Base-by-base conservation (phyloP, 2,329 filamentous ascomycete species). In the Macrophomina phaseolina region DNA sequence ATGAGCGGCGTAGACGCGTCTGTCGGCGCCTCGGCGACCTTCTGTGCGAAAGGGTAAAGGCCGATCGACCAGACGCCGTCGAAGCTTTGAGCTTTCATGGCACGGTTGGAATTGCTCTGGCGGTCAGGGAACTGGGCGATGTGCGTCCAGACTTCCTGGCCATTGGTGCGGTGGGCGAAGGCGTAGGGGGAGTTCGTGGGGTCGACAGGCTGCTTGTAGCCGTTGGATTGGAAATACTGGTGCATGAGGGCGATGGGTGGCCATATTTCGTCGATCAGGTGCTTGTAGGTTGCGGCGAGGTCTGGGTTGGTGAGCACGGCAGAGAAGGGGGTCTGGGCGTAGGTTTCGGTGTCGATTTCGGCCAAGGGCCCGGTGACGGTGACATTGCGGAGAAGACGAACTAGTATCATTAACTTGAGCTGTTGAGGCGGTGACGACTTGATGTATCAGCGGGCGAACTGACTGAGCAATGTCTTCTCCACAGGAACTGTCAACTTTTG, bases 1-100 rank as follows among this genome's bases (percentile, higher is more conserved):
- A 81, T 74, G 40, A 82, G 34, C 36, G 67, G 45, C 2, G 51
- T 51, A 1, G 64, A 40, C 6, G 49, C 51, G 30, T 40, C 23
- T 32, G 53, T 38, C 38, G 38, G 23, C 18, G 46, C 9, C 12
- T 62, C 42, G 16, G 40, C 40, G 9, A 64, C 18, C 18, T 32
- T 56, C 40, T 64, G n/a, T 9, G 52, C 62, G 28, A 52, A 64
- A 8, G 62, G 62, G 34, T 64, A 64, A 23, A 64, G 36, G 16
- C 36, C 62, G 12, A 64, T n/a, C 18, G 62, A 53, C 62, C 62
- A 64, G n/a, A 45, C n/a, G 18, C 30, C 28, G 30, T 52, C 62
- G 49, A 56, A 52, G 12, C 36, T 42, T 14, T 42, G 62, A 11
- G 48, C 62, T 12, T 42, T 52, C 62, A 64, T 64, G 5, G 49